Percentiles rank a stretch among this genome's conserved stretches.
phyloP scores from a whole-genome alignment of 2,329 filamentous ascomycete genomes.

The Orbilia ellipsospora region DNA sequence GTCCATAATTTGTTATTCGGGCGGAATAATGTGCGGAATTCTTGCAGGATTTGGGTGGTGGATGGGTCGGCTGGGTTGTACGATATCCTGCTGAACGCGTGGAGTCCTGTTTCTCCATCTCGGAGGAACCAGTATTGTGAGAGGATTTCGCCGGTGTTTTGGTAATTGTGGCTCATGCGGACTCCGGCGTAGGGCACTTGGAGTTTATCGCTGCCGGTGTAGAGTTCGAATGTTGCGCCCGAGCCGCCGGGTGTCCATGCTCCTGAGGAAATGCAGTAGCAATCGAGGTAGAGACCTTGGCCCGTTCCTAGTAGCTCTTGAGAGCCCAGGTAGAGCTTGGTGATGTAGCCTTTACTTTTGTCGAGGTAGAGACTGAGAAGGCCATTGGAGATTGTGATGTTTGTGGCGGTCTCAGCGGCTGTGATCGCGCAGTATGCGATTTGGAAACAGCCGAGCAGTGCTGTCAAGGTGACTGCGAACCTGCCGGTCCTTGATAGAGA shows the following conservation, averaged over 20 bases:
- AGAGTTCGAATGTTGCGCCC: constrained; percentile 66
- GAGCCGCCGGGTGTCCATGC: constrained; percentile 71
- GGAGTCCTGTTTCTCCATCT: constrained; percentile 72
- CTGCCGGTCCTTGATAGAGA: not conserved
- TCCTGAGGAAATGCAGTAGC: constrained; percentile 71
- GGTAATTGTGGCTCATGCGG: constrained; percentile 71
- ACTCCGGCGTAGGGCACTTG: constrained; percentile 70
- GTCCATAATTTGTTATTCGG: constrained; percentile 72
- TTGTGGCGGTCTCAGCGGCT: constrained; percentile 59
- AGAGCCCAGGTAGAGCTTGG: constrained; percentile 64
- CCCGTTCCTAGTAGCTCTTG: constrained; percentile 70
- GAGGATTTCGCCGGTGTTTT: constrained; percentile 69
- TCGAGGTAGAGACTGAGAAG: constrained; percentile 64
- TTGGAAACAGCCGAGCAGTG: constrained; percentile 6
- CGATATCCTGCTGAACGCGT: constrained; percentile 71
- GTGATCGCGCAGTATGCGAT: constrained; percentile 30
- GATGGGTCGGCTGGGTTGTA: constrained; percentile 70
- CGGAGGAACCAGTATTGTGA: constrained; percentile 75
- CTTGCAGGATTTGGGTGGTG: constrained; percentile 70
- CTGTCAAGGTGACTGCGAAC: not conserved
- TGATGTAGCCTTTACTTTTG: constrained; percentile 64
- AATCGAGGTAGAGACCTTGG: constrained; percentile 71
- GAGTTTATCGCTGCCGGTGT: constrained; percentile 67
- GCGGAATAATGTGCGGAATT: constrained; percentile 72
- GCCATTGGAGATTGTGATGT: constrained; percentile 64